phyloP scores from a whole-genome alignment of 257 asterid genomes.

The Solanum etuberosum region DNA sequence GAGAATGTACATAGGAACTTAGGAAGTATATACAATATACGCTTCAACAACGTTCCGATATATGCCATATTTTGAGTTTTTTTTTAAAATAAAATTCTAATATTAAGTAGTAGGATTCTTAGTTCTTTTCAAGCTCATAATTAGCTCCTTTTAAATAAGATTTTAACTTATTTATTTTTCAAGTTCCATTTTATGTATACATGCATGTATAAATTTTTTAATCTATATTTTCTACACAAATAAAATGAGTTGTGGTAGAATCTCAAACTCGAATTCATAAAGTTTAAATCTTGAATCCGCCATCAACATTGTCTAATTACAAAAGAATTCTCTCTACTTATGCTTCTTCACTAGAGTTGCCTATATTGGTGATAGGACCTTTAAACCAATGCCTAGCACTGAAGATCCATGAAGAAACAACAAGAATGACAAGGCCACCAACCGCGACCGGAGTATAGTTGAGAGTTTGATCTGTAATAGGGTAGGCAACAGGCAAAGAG shows the following conservation, averaged over 20 bases:
- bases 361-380: constrained; percentile 78
- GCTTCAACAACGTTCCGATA: neutral
- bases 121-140: too few species aligned
- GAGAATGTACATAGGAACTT: neutral
- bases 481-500: constrained; percentile 88
- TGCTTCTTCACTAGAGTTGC: constrained; percentile 7
- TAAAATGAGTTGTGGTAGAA: neutral
- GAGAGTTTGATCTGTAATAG: constrained; percentile 61
- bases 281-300: neutral
- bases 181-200: neutral
- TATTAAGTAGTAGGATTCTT: too few species aligned
- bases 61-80: neutral
- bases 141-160: too few species aligned
- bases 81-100: fast-evolving
- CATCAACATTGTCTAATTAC: neutral
- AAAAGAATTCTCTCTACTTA: neutral
- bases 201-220: too few species aligned
- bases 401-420: constrained; percentile 58
- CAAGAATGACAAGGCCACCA: constrained; percentile 61
- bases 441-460: constrained; percentile 97
- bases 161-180: too few species aligned
- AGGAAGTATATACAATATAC: neutral
- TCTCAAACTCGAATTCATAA: neutral
- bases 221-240: neutral
- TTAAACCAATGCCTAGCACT: constrained; percentile 85